These are phyloP conservation scores for Scedosporium boydii DNA, from an alignment of 2,329 filamentous ascomycete genomes.

Conservation along the genomic window DNA sequence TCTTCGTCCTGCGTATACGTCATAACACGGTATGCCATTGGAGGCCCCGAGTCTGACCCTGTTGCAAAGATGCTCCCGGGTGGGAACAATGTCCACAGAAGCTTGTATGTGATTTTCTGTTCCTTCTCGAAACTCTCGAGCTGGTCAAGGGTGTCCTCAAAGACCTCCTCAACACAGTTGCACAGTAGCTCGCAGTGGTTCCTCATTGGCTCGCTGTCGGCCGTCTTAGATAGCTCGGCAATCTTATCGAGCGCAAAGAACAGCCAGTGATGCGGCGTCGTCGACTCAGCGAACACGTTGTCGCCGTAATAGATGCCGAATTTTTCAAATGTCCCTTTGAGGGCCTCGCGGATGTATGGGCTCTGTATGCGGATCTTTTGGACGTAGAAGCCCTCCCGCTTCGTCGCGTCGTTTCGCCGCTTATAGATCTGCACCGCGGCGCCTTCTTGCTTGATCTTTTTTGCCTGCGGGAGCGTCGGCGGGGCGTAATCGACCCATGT, in stretches of 20 bases:
- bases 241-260: neutral
- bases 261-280: neutral
- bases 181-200: neutral
- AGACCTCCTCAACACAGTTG: neutral
- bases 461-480: neutral
- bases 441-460: neutral
- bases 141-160: neutral
- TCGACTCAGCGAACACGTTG: neutral
- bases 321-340: neutral
- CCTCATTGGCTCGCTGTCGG: neutral
- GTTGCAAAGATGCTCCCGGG: neutral
- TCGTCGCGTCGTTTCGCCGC: neutral
- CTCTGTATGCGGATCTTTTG: neutral
- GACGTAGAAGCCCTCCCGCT: neutral
- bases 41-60: neutral
- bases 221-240: neutral
- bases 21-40: neutral
- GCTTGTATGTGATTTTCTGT: neutral
- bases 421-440: neutral
- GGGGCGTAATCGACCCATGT: neutral
- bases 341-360: neutral
- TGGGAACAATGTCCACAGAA: neutral
- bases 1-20: neutral
- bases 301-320: neutral
- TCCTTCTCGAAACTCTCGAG: neutral